These are phyloP conservation scores for Sporisorium iseilematis-ciliati DNA, from an alignment of 1,284 basidiomycete species.

Conservation along the genomic window DNA sequence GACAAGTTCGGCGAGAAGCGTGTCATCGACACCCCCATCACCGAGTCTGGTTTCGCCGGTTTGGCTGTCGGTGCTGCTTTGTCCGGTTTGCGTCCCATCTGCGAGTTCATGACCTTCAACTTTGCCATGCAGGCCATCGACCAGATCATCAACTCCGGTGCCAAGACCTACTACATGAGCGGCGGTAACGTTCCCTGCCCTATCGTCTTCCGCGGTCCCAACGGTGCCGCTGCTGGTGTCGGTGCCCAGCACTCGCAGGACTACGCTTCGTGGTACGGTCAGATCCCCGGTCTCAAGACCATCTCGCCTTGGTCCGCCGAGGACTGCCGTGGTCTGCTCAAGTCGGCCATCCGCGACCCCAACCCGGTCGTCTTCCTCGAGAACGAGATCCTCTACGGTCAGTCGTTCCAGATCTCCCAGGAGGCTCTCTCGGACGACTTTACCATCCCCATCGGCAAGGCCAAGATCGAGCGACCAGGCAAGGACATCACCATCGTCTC, in stretches of 20 bases:
- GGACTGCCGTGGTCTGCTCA: constrained; percentile 97
- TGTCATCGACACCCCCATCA: constrained; percentile 89
- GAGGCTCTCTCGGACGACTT: constrained; percentile 97
- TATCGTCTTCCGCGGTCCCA: constrained; percentile 98
- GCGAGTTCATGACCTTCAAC: constrained; percentile 98
- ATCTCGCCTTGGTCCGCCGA: constrained; percentile 96
- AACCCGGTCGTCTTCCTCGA: constrained; percentile 99
- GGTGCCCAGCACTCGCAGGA: constrained; percentile 78
- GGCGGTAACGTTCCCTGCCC: constrained; percentile 98
- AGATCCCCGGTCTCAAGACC: constrained; percentile 96
- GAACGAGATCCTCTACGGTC: constrained; percentile 99
- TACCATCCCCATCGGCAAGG: constrained; percentile 92
- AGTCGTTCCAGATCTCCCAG: constrained; percentile 92
- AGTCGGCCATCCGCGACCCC: constrained; percentile 96
- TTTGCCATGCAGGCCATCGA: constrained; percentile 83
- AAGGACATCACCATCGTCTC: constrained; percentile 95
- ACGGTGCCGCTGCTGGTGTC: constrained; percentile 97
- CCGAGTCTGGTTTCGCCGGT: constrained; percentile 98
- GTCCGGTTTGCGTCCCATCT: constrained; percentile 92
- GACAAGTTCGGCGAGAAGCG: constrained; percentile 99
- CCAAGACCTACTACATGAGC: constrained; percentile 99
- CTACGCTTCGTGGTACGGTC: constrained; percentile 84
- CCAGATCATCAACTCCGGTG: constrained; percentile 99
- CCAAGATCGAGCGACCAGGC: constrained; percentile 93
- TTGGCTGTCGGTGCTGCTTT: constrained; percentile 94